A percentile compares a stretch with the other conserved stretches of the same genome.
Evolutionary conservation across 495 filamentous ascomycete species (phyloP).

Genomic region (Hypoxylon crocopeplum): DNA sequence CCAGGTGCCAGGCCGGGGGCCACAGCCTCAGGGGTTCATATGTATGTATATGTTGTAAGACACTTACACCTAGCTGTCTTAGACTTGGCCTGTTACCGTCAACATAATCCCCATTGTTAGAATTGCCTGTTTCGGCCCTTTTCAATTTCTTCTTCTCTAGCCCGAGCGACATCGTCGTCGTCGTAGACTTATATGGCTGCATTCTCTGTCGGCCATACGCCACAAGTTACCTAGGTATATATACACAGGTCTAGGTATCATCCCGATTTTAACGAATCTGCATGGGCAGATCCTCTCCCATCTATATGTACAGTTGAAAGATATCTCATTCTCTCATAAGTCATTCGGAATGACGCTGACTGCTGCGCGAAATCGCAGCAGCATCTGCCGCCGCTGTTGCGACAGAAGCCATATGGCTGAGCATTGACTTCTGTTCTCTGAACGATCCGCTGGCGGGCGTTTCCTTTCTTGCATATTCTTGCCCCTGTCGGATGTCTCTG

Average conservation of each 20-base stretch:
- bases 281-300: background rate
- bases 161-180: too few species aligned
- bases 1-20: background rate
- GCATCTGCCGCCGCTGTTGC: constrained; percentile 43
- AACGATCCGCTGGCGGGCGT: constrained; percentile 6
- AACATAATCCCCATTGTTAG: background rate
- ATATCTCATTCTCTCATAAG: background rate
- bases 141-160: constrained; percentile 15
- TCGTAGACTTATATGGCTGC: too few species aligned
- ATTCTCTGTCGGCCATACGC: background rate
- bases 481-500: constrained; percentile 27
- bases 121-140: background rate
- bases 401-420: constrained; percentile 41
- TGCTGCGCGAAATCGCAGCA: constrained; percentile 32
- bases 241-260: constrained; percentile 12
- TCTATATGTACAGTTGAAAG: constrained; percentile 18
- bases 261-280: background rate
- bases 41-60: constrained; percentile 7
- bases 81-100: background rate
- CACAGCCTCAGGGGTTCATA: constrained; percentile 9
- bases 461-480: constrained; percentile 35
- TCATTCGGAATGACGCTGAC: constrained; percentile 30
- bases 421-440: constrained; percentile 32
- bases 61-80: constrained; percentile 8
- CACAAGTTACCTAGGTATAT: background rate